Evolutionary conservation across 2,329 filamentous ascomycete species (phyloP), one percentile per base, ranked within the genome.

Genomic region (Nannizzia gypsea): DNA sequence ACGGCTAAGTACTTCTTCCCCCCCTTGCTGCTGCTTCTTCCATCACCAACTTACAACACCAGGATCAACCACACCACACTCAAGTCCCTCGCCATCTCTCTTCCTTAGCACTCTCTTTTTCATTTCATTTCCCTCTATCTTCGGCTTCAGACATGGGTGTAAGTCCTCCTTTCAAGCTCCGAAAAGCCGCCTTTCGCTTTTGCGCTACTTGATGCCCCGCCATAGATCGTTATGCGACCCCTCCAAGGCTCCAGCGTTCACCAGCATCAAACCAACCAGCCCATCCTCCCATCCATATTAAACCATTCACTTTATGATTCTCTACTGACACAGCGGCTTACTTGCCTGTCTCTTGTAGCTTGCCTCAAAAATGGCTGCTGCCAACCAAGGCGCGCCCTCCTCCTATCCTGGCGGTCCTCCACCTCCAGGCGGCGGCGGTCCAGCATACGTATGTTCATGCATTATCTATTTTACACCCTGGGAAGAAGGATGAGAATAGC

Each of bases 391-490:
- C 58, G 70, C 73, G 62, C 71, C 66, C 22, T 52, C 62, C 40
- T 67, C 69, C 62, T 74, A 69, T 60, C 64, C 64, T 3, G 64
- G 64, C 31, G 67, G 64, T 44, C 68, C 67, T 62, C 67, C 69
- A 31, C 63, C 66, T 36, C 56, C 71, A 63, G 67, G 48, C 63
- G 73, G 64, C 31, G 31, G 31, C 66, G 71, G 69, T 38, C 70
- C 69, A 63, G 75, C 76, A 72, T 81, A 82, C 71, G 81, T 83
- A 74, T 79, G 81, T 81, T 60, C 38, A 40, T 59, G 62, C 48
- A 58, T 60, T 13, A 20, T 20, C 22, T 55, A 3, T 17, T 36
- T 20, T 38, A 15, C 26, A 28, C 26, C 3, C 11, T 15, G 3
- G 13, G 13, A 15, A 2, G n/a, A 55, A 40, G 15, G 17, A 24